Conservation (phyloP, 768 basidiomycete species). For the Calocybe indica region DNA sequence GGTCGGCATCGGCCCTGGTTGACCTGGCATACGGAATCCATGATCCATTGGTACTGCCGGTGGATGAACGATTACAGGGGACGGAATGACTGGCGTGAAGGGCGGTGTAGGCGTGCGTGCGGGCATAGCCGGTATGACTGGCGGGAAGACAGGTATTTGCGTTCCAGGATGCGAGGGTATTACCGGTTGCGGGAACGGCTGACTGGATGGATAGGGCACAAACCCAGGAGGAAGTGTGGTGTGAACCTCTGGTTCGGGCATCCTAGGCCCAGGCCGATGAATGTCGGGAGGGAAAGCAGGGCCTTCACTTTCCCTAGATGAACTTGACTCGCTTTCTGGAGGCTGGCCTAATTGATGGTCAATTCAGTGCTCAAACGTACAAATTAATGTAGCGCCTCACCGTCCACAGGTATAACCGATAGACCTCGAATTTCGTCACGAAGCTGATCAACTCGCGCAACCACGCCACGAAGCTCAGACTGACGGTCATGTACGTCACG, state of each 20-base stretch:
- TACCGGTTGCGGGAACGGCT: neutral
- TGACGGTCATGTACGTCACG: constrained; percentile 78
- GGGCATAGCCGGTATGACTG: constrained; percentile 10
- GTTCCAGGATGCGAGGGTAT: constrained; percentile 4
- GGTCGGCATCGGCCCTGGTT: constrained; percentile 10
- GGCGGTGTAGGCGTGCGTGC: constrained; percentile 3
- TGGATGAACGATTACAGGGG: neutral
- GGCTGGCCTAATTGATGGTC: neutral
- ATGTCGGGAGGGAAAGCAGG: neutral
- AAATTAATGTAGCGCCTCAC: constrained; percentile 16
- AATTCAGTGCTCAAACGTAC: neutral
- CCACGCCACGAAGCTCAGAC: constrained; percentile 60
- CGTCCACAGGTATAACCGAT: constrained; percentile 21
- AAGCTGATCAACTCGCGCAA: constrained; percentile 52
- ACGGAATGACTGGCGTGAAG: constrained; percentile 9
- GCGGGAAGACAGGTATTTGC: constrained; percentile 28
- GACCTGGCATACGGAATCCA: constrained; percentile 10
- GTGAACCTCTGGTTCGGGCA: constrained; percentile 9
- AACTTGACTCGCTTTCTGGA: constrained; percentile 1
- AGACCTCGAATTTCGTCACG: constrained; percentile 30
- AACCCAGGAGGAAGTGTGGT: constrained; percentile 11
- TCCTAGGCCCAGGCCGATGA: constrained; percentile 1
- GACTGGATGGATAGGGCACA: constrained; percentile 6
- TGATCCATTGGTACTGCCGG: constrained; percentile 4
- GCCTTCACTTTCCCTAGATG: constrained; percentile 4